Percentiles rank a stretch among this genome's conserved stretches.
These are phyloP conservation scores for Tetrapisispora arboricola DNA, from an alignment of 805 yeast genomes.

Conservation along the genomic window DNA sequence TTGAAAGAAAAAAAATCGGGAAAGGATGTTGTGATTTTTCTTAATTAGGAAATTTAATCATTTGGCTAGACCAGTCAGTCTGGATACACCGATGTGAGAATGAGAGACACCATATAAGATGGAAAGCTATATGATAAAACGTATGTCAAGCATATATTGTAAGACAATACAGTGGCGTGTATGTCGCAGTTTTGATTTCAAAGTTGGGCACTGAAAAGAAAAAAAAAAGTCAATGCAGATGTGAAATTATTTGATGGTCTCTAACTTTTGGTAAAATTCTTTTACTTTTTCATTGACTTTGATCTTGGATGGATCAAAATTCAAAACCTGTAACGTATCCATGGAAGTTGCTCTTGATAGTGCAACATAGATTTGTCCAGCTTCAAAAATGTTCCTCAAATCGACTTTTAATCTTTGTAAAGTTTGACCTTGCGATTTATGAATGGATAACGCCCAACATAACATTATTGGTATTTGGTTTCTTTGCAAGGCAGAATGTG, in stretches of 20 bases:
- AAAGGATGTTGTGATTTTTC: background rate
- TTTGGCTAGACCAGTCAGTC: too few relatives aligned
- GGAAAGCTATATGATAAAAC: too few relatives aligned
- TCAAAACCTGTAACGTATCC: constrained; percentile 52
- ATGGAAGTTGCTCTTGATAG: constrained; percentile 66
- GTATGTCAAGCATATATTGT: too few relatives aligned
- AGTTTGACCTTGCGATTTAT: constrained; percentile 81
- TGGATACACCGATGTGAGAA: too few relatives aligned
- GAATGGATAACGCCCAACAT: constrained; percentile 80
- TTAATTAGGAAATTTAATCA: background rate
- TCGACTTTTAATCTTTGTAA: constrained; percentile 62
- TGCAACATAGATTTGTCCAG: constrained; percentile 80
- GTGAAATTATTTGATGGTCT: constrained; percentile 10
- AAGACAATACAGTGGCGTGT: too few relatives aligned
- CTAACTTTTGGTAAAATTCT: constrained; percentile 45
- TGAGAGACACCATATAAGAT: too few relatives aligned
- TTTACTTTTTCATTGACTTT: constrained; percentile 51
- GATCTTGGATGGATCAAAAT: constrained; percentile 51
- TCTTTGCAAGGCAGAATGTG: constrained; percentile 31
- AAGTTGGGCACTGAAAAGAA: too few relatives aligned
- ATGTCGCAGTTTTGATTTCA: too few relatives aligned
- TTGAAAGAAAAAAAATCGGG: background rate
- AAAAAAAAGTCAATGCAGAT: too few relatives aligned
- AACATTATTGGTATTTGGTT: constrained; percentile 58
- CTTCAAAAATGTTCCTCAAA: constrained; percentile 55